Conservation (phyloP, 2,329 filamentous ascomycete species). For the Elsinoe ampelina region DNA sequence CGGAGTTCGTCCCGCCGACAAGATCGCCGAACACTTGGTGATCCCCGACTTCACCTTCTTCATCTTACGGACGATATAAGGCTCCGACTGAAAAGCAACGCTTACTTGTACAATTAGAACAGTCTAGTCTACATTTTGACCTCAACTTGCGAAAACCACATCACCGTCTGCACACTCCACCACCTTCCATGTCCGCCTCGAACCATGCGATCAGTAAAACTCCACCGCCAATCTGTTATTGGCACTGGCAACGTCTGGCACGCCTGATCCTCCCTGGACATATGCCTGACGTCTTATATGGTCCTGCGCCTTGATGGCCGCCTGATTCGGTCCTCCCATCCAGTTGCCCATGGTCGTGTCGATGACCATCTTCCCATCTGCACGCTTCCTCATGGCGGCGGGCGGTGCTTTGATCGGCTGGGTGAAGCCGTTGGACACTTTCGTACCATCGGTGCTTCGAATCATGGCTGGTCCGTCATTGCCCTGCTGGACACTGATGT, state of each 20-base stretch:
- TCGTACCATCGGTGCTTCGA: constrained; percentile 30
- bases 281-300: constrained; percentile 2
- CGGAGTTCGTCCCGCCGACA: neutral
- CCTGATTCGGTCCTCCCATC: constrained; percentile 29
- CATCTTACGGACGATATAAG: neutral
- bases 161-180: neutral
- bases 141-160: neutral
- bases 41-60: neutral
- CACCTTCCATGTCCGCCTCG: neutral
- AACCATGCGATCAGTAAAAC: neutral
- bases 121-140: neutral
- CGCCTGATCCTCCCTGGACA: neutral
- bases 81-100: neutral
- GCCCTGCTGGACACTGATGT: constrained; percentile 31
- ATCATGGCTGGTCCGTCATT: constrained; percentile 34
- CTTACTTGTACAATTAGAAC: neutral
- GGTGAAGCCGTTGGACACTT: constrained; percentile 20
- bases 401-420: constrained; percentile 28
- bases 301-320: constrained; percentile 21
- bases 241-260: neutral
- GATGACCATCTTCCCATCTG: constrained; percentile 27
- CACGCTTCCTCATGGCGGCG: constrained; percentile 27
- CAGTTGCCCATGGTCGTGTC: constrained; percentile 33
- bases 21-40: neutral
- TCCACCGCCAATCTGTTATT: constrained; percentile 4